Conservation (phyloP, 1,284 basidiomycete genomes). For the Meripilus lineatus region DNA sequence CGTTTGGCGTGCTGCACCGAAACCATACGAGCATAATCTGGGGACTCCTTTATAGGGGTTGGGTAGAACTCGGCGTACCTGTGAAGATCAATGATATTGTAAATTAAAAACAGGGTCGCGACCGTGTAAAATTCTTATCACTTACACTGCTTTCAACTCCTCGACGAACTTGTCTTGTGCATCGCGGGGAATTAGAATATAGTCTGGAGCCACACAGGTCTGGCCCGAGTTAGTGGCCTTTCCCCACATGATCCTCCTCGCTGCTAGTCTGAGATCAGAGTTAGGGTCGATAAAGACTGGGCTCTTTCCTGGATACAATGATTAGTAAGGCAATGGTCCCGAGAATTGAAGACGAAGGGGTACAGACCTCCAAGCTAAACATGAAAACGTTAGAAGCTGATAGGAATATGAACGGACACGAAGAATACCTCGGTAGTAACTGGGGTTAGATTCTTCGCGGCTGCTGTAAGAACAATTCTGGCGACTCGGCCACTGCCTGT, state of each 20-base stretch:
- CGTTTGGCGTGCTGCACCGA: slow-evolving; percentile 54
- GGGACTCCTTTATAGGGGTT: slow-evolving; percentile 39
- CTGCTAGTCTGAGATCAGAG: slow-evolving; percentile 55
- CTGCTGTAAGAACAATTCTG: slow-evolving; percentile 75
- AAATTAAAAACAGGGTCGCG: too few species aligned
- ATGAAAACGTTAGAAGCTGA: not conserved
- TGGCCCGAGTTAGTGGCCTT: slow-evolving; percentile 72
- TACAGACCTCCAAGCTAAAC: slow-evolving; percentile 1
- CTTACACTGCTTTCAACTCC: slow-evolving; percentile 59
- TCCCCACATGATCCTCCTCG: slow-evolving; percentile 77
- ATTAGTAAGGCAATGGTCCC: too few species aligned
- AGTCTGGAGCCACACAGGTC: slow-evolving; percentile 74
- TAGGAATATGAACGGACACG: slow-evolving; percentile 14
- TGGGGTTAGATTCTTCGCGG: slow-evolving; percentile 84
- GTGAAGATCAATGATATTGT: too few species aligned
- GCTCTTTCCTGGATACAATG: slow-evolving; percentile 76
- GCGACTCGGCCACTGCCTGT: slow-evolving; percentile 78
- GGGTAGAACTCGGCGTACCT: slow-evolving; percentile 41
- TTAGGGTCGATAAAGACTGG: slow-evolving; percentile 77
- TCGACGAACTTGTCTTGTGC: slow-evolving; percentile 61
- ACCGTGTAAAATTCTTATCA: not conserved
- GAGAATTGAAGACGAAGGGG: not conserved
- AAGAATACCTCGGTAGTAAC: slow-evolving; percentile 70
- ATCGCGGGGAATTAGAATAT: slow-evolving; percentile 65
- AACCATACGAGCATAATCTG: slow-evolving; percentile 46